Evolutionary conservation across 1,284 basidiomycete genomes (phyloP).

Genomic region (Cryptococcus jaspeensis): DNA sequence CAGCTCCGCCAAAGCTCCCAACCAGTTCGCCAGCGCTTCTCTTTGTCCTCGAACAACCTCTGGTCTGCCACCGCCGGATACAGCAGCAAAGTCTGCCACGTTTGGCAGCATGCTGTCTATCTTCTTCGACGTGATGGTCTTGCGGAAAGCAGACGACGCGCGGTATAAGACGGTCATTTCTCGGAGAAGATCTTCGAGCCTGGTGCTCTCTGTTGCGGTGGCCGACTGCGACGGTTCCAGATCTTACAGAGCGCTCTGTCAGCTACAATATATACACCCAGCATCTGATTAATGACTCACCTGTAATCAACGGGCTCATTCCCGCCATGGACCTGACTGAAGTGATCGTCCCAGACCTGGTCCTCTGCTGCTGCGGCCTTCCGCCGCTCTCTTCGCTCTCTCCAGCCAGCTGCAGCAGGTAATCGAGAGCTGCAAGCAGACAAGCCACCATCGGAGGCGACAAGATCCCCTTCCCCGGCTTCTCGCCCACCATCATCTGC

Average conservation of each 20-base stretch:
- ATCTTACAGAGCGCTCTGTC: background rate
- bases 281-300: slow-evolving; percentile 12
- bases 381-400: slow-evolving; percentile 25
- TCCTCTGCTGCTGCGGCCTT: slow-evolving; percentile 19
- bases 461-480: slow-evolving; percentile 16
- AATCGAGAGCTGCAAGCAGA: slow-evolving; percentile 39
- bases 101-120: slow-evolving; percentile 45
- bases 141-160: slow-evolving; percentile 32
- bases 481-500: slow-evolving; percentile 28
- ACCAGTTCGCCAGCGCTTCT: slow-evolving; percentile 26
- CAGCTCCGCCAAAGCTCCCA: slow-evolving; percentile 30
- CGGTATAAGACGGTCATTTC: slow-evolving; percentile 32
- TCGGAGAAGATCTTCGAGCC: slow-evolving; percentile 34
- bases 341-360: slow-evolving; percentile 29
- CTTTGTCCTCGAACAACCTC: slow-evolving; percentile 27
- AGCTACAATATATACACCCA: background rate
- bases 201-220: slow-evolving; percentile 15
- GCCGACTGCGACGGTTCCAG: background rate
- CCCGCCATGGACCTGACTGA: slow-evolving; percentile 24
- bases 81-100: slow-evolving; percentile 46
- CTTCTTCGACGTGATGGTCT: slow-evolving; percentile 32
- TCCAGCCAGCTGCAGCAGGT: slow-evolving; percentile 32
- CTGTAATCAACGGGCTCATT: slow-evolving; percentile 17
- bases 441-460: slow-evolving; percentile 33
- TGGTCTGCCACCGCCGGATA: slow-evolving; percentile 25